Conservation (phyloP, 495 filamentous ascomycete species). For the Haplographium delicatum region DNA sequence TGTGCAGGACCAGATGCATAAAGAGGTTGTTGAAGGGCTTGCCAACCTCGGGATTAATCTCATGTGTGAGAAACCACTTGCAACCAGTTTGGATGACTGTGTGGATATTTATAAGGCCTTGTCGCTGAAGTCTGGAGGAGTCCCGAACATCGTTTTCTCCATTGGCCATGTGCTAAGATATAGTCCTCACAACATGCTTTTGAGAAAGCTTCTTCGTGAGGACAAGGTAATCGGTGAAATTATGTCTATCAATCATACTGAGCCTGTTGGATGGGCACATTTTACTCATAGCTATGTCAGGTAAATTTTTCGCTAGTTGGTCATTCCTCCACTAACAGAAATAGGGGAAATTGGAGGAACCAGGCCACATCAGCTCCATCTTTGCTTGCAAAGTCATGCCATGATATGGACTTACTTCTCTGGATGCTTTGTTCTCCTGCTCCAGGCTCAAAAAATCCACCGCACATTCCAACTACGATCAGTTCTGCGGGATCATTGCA, state of each 20-base stretch:
- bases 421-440: constrained; percentile 77
- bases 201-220: constrained; percentile 70
- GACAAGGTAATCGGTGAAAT: constrained; percentile 76
- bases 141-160: constrained; percentile 58
- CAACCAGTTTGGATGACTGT: constrained; percentile 71
- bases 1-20: constrained; percentile 82
- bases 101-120: constrained; percentile 62
- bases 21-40: constrained; percentile 66
- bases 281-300: constrained; percentile 90
- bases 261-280: constrained; percentile 96
- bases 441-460: constrained; percentile 32
- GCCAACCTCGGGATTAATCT: constrained; percentile 71
- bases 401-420: constrained; percentile 86
- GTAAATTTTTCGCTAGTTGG: constrained; percentile 27
- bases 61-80: constrained; percentile 94
- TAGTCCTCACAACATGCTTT: constrained; percentile 81
- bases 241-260: constrained; percentile 80
- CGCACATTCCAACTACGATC: constrained; percentile 70
- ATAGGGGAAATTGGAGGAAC: constrained; percentile 84
- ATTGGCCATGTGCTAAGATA: constrained; percentile 82
- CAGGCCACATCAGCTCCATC: constrained; percentile 66
- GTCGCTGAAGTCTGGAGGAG: constrained; percentile 22
- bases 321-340: neutral
- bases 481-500: constrained; percentile 65
- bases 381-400: constrained; percentile 88